phyloP scores from a whole-genome alignment of 768 basidiomycete species.

The Boletus tylopilopsis region DNA sequence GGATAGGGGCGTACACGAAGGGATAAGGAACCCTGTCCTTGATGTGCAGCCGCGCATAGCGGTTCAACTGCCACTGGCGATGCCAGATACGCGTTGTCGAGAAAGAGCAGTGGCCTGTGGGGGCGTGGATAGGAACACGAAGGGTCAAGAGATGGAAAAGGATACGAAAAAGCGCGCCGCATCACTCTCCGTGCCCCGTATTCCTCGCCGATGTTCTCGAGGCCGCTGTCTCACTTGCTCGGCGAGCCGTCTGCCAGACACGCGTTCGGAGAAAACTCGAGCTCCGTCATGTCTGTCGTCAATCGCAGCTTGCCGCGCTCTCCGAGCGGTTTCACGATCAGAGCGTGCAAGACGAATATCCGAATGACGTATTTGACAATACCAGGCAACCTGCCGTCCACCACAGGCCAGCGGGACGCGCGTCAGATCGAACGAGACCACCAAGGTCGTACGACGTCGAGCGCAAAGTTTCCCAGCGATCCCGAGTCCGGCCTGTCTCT shows the following conservation, averaged over 20 bases:
- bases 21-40: too few species aligned
- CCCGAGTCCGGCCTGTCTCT: slow-evolving; percentile 75
- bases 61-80: too few species aligned
- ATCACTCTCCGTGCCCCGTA: slow-evolving; percentile 83
- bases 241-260: slow-evolving; percentile 62
- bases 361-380: slow-evolving; percentile 79
- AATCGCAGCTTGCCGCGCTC: slow-evolving; percentile 93
- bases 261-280: slow-evolving; percentile 87
- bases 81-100: slow-evolving; percentile 71
- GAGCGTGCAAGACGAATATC: slow-evolving; percentile 89
- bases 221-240: slow-evolving; percentile 58
- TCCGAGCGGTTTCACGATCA: slow-evolving; percentile 85
- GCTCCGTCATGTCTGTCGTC: slow-evolving; percentile 92
- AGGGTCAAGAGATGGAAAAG: neutral
- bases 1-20: too few species aligned
- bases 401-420: neutral
- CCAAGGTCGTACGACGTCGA: slow-evolving; percentile 75
- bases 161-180: slow-evolving; percentile 55
- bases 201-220: slow-evolving; percentile 81
- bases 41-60: too few species aligned
- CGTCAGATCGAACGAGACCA: slow-evolving; percentile 26
- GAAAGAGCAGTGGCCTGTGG: slow-evolving; percentile 79
- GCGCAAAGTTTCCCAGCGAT: slow-evolving; percentile 70
- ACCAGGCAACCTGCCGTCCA: slow-evolving; percentile 46
- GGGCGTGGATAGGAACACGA: too few species aligned